Conservation (phyloP, 2,329 filamentous ascomycete genomes). For the Botryotinia calthae region DNA sequence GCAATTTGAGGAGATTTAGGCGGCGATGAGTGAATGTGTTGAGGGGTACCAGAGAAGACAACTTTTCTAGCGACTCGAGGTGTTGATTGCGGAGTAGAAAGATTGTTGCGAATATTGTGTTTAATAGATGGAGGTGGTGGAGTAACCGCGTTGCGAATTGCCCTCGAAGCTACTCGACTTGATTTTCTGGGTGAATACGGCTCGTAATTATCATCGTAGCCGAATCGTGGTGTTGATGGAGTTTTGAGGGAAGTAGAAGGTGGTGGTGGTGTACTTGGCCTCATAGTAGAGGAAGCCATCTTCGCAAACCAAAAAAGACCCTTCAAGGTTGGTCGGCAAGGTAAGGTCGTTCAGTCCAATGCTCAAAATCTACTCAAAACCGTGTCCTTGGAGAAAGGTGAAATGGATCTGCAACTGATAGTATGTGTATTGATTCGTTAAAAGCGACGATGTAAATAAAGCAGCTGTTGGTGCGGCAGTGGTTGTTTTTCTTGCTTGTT, state of each 20-base stretch:
- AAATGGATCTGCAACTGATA: neutral
- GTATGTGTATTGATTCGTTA: neutral
- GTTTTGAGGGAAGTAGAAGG: conserved; percentile 58
- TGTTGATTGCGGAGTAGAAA: conserved; percentile 26
- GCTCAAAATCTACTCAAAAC: neutral
- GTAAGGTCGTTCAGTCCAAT: neutral
- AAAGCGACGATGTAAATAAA: neutral
- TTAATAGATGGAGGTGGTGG: conserved; percentile 47
- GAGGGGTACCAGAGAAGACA: conserved; percentile 28
- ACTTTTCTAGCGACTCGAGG: conserved; percentile 26
- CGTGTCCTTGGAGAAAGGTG: neutral
- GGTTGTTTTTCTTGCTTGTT: neutral
- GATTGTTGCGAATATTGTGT: conserved; percentile 40
- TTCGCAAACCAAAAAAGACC: conserved; percentile 22
- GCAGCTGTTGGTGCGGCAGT: neutral
- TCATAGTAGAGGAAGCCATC: conserved; percentile 39
- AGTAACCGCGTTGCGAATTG: conserved; percentile 49
- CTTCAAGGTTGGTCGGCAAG: neutral
- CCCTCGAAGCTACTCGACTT: conserved; percentile 59
- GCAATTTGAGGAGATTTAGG: conserved; percentile 35
- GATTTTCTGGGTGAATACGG: conserved; percentile 72
- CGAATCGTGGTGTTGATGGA: conserved; percentile 66
- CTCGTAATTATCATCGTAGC: conserved; percentile 66
- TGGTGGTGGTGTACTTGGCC: conserved; percentile 53
- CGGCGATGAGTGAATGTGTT: conserved; percentile 22